phyloP scores from a whole-genome alignment of 1,284 basidiomycete species.

The Pseudozyma sp. region DNA sequence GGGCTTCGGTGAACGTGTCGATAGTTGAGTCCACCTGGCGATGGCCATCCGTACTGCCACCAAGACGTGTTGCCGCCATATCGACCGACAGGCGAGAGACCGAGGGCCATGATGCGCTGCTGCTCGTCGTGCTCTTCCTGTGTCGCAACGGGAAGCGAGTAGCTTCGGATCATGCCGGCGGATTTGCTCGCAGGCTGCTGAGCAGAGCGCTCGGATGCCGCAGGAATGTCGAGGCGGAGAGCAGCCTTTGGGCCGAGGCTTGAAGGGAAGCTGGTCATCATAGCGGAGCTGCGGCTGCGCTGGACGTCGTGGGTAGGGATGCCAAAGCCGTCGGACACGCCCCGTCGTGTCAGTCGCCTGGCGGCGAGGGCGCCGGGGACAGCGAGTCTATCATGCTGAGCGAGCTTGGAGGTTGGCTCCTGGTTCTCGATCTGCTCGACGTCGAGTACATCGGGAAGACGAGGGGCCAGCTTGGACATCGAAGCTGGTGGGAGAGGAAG shows the following conservation, averaged over 20 bases:
- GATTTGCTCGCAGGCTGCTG: constrained; percentile 20
- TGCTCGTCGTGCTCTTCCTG: constrained; percentile 58
- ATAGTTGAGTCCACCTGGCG: constrained; percentile 42
- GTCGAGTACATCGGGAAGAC: constrained; percentile 5
- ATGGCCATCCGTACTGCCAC: constrained; percentile 52
- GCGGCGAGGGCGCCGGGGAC: constrained; percentile 26
- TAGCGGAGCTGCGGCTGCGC: constrained; percentile 7
- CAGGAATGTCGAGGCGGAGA: constrained; percentile 38
- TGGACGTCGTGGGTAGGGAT: constrained; percentile 9
- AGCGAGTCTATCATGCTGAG: not conserved
- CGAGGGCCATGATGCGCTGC: constrained; percentile 51
- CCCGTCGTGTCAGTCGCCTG: constrained; percentile 31
- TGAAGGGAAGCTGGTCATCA: not conserved
- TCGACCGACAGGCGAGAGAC: constrained; percentile 28
- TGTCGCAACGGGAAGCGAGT: constrained; percentile 61
- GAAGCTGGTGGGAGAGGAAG: constrained; percentile 35
- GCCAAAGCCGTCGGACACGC: constrained; percentile 30
- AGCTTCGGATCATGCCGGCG: constrained; percentile 55
- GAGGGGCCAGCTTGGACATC: constrained; percentile 3
- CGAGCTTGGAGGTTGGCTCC: constrained; percentile 1
- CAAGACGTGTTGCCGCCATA: constrained; percentile 33
- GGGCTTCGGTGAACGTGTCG: constrained; percentile 25
- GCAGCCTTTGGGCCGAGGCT: constrained; percentile 17
- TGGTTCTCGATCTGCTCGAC: constrained; percentile 24
- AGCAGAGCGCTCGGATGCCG: constrained; percentile 18